Evolutionary conservation across 768 basidiomycete genomes (phyloP), one percentile per base, ranked within the genome.

Genomic region (Calocybe cyanea): DNA sequence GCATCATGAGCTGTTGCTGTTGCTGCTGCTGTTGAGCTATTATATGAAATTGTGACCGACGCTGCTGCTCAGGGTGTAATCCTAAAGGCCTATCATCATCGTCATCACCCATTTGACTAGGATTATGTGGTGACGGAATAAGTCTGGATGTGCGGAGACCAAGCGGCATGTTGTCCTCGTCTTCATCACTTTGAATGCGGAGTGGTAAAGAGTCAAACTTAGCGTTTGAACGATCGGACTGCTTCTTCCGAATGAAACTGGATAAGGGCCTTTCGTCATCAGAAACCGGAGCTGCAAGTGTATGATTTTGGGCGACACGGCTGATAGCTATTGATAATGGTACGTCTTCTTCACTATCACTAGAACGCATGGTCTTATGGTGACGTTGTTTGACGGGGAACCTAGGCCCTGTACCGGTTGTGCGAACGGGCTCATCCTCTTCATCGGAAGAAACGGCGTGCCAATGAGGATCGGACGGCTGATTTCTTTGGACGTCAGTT

Each of bases 291-390:
- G 55, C 46, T 14, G 57, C 54, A 48, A 48, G 56, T 37, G 57
- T 59, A 28, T 64, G 68, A 38, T 80, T 76, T 48, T 73, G 73
- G 17, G 65, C 65, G n/a, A 72, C 79, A 28, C 77, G 76, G 44
- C 71, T 68, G n/a, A 81, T 67, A 7, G 84, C 78, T 2, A 77
- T 78, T 19, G 81, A 78, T 7, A 92, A 70, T 2, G 91, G 91
- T 34, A 90, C 53, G 64, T 92, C 89, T 52, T 92, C 89, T 43
- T 89, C 89, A 50, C 85, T 87, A 50, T 81, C 79, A 15, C 75
- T 74, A 40, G 72, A 75, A 17, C 40, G 25, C 36, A 33, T 35
- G 38, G 39, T 30, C 44, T 53, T 52, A 17, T 54, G 63, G 32
- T 32, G 40, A 14, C 49, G 56, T 10, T 43, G 17, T 47, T 63